Percentiles rank a stretch among this genome's conserved stretches.
Conservation (phyloP, 768 basidiomycete species). For the Mycena vulgaris region DNA sequence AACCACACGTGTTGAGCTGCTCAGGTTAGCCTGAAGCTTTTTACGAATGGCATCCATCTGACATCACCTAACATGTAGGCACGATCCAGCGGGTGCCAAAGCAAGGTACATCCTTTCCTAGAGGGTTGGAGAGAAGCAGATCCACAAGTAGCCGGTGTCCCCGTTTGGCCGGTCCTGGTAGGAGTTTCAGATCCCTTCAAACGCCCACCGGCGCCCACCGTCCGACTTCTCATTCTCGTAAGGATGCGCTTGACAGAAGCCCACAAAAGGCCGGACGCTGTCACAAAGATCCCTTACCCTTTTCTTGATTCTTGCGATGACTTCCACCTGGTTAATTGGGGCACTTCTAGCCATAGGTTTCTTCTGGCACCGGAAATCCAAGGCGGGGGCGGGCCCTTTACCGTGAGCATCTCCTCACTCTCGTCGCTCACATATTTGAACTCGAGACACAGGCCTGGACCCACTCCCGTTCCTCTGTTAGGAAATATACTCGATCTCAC, state of each 20-base stretch:
- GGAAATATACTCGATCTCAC: slow-evolving; percentile 77
- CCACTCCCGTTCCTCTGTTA: slow-evolving; percentile 73
- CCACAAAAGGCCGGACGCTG: slow-evolving; percentile 13
- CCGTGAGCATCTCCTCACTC: slow-evolving; percentile 50
- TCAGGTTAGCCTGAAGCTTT: not conserved
- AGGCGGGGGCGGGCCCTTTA: slow-evolving; percentile 57
- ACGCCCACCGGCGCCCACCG: not conserved
- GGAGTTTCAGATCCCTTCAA: not conserved
- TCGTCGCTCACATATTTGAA: not conserved
- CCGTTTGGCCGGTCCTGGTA: not conserved
- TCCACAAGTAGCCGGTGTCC: not conserved
- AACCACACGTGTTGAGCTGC: not conserved
- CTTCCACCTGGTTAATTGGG: slow-evolving; percentile 31
- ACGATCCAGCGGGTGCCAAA: not conserved
- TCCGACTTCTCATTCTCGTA: slow-evolving; percentile 6
- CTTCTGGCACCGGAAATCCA: slow-evolving; percentile 61
- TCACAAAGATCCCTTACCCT: slow-evolving; percentile 11
- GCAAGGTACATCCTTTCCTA: not conserved
- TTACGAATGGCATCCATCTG: not conserved
- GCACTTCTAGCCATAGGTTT: slow-evolving; percentile 57
- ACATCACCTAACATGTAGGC: not conserved
- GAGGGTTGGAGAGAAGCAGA: not conserved
- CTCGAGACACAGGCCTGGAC: slow-evolving; percentile 62
- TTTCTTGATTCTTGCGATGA: slow-evolving; percentile 30
- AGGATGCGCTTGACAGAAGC: slow-evolving; percentile 26